A percentile compares a stretch with the other conserved stretches of the same genome.
Conservation (phyloP, 371 early-diverging fungal genomes). For the Mucor velutinosus region DNA sequence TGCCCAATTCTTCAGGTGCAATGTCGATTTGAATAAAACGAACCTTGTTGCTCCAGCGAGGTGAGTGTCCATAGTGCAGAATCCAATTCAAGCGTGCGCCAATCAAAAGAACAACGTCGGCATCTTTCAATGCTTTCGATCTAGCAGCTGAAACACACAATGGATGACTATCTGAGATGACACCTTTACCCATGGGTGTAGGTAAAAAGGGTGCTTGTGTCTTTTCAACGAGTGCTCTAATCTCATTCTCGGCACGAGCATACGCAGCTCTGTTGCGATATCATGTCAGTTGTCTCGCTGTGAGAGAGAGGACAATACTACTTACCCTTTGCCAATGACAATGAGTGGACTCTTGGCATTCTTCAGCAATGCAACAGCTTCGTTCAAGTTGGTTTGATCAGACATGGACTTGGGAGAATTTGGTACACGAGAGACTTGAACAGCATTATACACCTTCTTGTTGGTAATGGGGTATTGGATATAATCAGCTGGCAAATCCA, state of each 20-base stretch:
- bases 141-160: slow-evolving; percentile 75
- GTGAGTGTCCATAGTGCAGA: slow-evolving; percentile 71
- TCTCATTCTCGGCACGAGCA: slow-evolving; percentile 67
- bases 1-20: slow-evolving; percentile 66
- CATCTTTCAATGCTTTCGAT: slow-evolving; percentile 64
- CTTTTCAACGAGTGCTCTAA: slow-evolving; percentile 56
- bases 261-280: slow-evolving; percentile 55
- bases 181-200: slow-evolving; percentile 85
- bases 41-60: slow-evolving; percentile 57
- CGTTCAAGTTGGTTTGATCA: slow-evolving; percentile 29
- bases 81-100: slow-evolving; percentile 86
- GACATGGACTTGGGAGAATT: slow-evolving; percentile 51
- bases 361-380: slow-evolving; percentile 35
- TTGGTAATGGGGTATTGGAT: slow-evolving; percentile 58
- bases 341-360: slow-evolving; percentile 67
- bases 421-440: slow-evolving; percentile 31
- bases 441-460: slow-evolving; percentile 14
- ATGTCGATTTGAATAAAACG: slow-evolving; percentile 79
- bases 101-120: slow-evolving; percentile 74
- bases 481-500: slow-evolving; percentile 77
- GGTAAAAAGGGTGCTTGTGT: slow-evolving; percentile 73
- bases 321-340: slow-evolving; percentile 79
- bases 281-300: background rate
- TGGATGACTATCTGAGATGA: slow-evolving; percentile 66
- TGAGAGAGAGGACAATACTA: background rate